Base-by-base conservation (phyloP, 495 filamentous ascomycete species). In the Penicillium nucicola region DNA sequence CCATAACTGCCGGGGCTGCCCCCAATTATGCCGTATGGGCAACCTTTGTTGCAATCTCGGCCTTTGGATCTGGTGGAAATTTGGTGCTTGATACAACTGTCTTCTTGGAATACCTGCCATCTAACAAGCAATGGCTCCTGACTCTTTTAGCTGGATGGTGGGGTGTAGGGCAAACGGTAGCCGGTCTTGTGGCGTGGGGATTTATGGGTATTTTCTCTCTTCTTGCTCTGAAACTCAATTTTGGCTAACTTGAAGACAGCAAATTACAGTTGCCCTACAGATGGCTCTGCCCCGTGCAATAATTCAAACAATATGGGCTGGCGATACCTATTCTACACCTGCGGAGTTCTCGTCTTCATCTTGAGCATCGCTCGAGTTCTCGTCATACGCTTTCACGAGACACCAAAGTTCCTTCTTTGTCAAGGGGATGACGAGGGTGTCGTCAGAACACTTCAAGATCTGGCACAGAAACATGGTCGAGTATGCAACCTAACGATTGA, bases 61-160 rank as follows among this genome's bases (percentile, higher is more conserved):
- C 56, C 1, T 58, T 58, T 37, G 56, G 56, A 4, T 55, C 56
- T 11, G 56, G 56, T 9, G 56, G 56, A 28, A 58, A 58, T 32
- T 20, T 58, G 25, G 56, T 58, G 0, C 35, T 58, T 7, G 56
- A 58, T 22, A 58, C 56, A 7, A 58, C 56, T 0, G 56, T 58
- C 6, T 58, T 58, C 22, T 7, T 58, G 33, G 56, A 58, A 32
- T 58, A 55, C 31, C 43, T 58, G 0, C 56, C 52, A 0, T 58
- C 56, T 1, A 52, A 58, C 30, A 58, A 58, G 32, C 56, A 58
- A 52, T 58, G 56, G 56, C 52, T 58, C n/a, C 35, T 58, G 13
- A 58, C 52, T 1, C 43, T 55, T n/a, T 34, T 58, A 12, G 56
- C 56, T 15, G 56, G 52, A 3, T 58, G 56, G 56, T 58, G 56